Conservation (phyloP, 2,329 filamentous ascomycete species). For the Helotiales sp. region DNA sequence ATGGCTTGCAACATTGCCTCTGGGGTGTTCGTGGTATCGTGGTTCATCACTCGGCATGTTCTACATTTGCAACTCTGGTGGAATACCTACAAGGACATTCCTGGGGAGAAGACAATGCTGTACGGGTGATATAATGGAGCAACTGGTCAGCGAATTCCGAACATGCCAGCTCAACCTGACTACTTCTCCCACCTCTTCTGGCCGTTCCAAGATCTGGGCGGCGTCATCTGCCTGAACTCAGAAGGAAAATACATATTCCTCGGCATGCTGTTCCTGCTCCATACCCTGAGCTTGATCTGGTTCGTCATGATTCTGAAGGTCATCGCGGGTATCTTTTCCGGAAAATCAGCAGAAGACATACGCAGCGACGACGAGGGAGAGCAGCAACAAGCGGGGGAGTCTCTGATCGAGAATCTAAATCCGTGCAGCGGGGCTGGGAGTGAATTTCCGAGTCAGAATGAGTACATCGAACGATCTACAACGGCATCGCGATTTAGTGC, state of each 20-base stretch:
- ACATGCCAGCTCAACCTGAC: not conserved
- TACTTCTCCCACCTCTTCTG: not conserved
- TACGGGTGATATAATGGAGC: not conserved
- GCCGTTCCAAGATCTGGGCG: not conserved
- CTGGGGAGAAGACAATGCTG: not conserved
- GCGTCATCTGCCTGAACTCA: not conserved
- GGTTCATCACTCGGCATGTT: not conserved
- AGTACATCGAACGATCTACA: not conserved
- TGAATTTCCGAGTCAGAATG: not conserved
- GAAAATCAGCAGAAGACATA: not conserved
- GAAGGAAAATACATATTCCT: not conserved
- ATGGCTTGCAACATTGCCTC: not conserved
- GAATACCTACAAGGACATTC: not conserved
- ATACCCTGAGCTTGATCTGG: not conserved
- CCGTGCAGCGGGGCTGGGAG: not conserved
- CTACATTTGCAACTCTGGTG: not conserved
- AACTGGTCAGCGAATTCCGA: not conserved
- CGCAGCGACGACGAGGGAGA: not conserved
- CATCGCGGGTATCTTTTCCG: not conserved
- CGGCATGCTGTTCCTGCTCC: not conserved
- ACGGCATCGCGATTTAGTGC: not conserved
- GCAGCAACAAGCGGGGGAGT: not conserved
- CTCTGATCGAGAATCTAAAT: not conserved
- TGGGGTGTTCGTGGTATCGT: not conserved
- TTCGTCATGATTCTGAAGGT: constrained; percentile 3